Evolutionary conservation across 1,139 yeast genomes (phyloP).

Genomic region (Sporopachydermia cereana): DNA sequence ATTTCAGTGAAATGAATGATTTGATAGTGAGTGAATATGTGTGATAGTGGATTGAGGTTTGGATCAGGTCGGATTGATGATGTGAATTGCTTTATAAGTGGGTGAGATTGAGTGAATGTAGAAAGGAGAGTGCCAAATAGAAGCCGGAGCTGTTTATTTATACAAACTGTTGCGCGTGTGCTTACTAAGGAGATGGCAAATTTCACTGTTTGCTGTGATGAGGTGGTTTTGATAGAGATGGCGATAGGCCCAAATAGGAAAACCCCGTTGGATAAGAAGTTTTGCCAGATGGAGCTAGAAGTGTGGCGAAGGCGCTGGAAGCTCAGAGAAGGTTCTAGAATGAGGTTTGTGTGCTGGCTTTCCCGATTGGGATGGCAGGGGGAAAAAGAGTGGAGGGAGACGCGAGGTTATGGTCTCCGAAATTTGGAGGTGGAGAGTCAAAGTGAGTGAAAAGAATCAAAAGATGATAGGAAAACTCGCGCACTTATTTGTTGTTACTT

Average conservation of each 20-base stretch:
- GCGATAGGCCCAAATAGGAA: neutral
- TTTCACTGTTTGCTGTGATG: neutral
- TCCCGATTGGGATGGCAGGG: neutral
- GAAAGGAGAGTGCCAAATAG: neutral
- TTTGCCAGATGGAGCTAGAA: neutral
- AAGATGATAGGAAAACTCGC: no score
- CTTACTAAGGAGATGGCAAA: neutral
- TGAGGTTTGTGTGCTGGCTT: neutral
- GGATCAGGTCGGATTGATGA: neutral
- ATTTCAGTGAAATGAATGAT: neutral
- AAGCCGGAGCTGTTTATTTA: neutral
- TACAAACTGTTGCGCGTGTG: neutral
- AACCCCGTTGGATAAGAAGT: neutral
- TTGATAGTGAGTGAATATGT: neutral
- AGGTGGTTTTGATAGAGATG: neutral
- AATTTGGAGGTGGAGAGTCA: no score
- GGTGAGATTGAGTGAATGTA: neutral
- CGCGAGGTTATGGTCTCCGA: no score
- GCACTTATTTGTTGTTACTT: no score
- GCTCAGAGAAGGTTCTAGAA: neutral
- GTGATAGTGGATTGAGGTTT: neutral
- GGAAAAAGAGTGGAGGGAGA: no score
- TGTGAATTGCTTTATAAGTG: no score
- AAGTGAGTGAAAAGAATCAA: no score
- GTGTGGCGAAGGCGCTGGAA: neutral